A percentile compares a stretch with the other conserved stretches of the same genome.
Evolutionary conservation across 2,329 filamentous ascomycete species (phyloP).

Genomic region (Gnomoniopsis smithogilvyi): DNA sequence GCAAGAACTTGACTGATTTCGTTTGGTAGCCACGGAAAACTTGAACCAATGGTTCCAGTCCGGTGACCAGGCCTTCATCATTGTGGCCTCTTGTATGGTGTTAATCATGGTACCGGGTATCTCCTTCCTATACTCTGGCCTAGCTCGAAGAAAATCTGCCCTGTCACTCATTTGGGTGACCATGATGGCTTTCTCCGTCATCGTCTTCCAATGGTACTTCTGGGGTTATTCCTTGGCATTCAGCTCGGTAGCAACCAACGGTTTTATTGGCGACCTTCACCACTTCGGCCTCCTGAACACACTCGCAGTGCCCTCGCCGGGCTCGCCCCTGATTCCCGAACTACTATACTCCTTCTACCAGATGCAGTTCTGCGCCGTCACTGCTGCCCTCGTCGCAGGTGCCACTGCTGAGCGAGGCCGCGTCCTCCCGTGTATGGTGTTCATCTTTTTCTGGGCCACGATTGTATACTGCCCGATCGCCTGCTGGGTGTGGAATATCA

Average conservation of each 20-base stretch:
- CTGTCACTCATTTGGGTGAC: slow-evolving; percentile 96
- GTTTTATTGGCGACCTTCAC: slow-evolving; percentile 86
- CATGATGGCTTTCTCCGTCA: slow-evolving; percentile 88
- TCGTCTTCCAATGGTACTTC: slow-evolving; percentile 99
- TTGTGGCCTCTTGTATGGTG: slow-evolving; percentile 87
- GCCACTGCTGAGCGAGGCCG: slow-evolving; percentile 92
- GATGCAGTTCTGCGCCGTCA: slow-evolving; percentile 98
- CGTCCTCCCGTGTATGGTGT: slow-evolving; percentile 89
- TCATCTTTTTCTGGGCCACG: slow-evolving; percentile 94
- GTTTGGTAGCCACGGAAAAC: slow-evolving; percentile 67
- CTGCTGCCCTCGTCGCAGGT: slow-evolving; percentile 85
- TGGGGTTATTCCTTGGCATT: slow-evolving; percentile 98
- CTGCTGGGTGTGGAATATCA: slow-evolving; percentile 94
- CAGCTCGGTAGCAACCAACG: slow-evolving; percentile 74
- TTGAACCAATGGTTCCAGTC: slow-evolving; percentile 93
- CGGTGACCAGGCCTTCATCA: slow-evolving; percentile 92
- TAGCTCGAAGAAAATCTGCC: slow-evolving; percentile 96
- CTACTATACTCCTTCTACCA: slow-evolving; percentile 95
- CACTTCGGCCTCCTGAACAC: slow-evolving; percentile 89
- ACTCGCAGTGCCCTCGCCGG: slow-evolving; percentile 78
- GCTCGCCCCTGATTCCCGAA: slow-evolving; percentile 83
- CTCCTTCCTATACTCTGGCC: slow-evolving; percentile 94
- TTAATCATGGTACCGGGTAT: slow-evolving; percentile 96
- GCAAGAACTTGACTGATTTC: slow-evolving; percentile 12
- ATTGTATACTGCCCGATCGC: slow-evolving; percentile 95